These are phyloP conservation scores for Neurospora sp. DNA, from an alignment of 495 filamentous ascomycete species.

Conservation along the genomic window DNA sequence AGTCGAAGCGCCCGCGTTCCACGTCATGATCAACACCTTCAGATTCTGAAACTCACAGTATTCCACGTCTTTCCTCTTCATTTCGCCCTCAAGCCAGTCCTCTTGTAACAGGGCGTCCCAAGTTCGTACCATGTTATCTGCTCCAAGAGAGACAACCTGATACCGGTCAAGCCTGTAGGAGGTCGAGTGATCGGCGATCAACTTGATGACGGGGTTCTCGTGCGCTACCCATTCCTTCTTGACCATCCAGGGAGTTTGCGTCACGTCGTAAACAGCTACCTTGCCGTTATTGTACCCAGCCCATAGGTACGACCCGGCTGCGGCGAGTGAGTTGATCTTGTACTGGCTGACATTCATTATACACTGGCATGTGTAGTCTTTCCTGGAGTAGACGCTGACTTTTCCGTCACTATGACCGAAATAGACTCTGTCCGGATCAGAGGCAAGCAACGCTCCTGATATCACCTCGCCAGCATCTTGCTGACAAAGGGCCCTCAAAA, in stretches of 20 bases:
- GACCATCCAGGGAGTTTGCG: constrained; percentile 70
- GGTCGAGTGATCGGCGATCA: constrained; percentile 71
- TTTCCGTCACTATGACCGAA: constrained; percentile 93
- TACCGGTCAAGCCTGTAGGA: constrained; percentile 72
- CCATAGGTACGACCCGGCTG: constrained; percentile 82
- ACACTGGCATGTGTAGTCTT: constrained; percentile 61
- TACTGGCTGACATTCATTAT: constrained; percentile 82
- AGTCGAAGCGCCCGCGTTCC: constrained; percentile 92
- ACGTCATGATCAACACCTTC: constrained; percentile 70
- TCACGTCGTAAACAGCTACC: constrained; percentile 86
- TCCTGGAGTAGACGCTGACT: constrained; percentile 76
- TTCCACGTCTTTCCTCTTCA: constrained; percentile 70
- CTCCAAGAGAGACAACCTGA: constrained; percentile 76
- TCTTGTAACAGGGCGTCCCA: constrained; percentile 94
- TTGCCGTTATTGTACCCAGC: constrained; percentile 93
- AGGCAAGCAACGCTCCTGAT: constrained; percentile 63
- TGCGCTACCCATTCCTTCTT: constrained; percentile 94
- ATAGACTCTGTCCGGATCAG: constrained; percentile 71
- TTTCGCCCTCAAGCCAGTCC: constrained; percentile 83
- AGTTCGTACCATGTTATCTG: constrained; percentile 71
- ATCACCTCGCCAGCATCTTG: constrained; percentile 75
- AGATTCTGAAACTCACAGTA: constrained; percentile 81
- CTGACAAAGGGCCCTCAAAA: constrained; percentile 55
- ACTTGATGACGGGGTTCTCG: constrained; percentile 64
- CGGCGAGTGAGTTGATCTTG: constrained; percentile 84